These are phyloP conservation scores for Geotrichum siamense DNA, from an alignment of 1,139 yeast species.

Conservation along the genomic window DNA sequence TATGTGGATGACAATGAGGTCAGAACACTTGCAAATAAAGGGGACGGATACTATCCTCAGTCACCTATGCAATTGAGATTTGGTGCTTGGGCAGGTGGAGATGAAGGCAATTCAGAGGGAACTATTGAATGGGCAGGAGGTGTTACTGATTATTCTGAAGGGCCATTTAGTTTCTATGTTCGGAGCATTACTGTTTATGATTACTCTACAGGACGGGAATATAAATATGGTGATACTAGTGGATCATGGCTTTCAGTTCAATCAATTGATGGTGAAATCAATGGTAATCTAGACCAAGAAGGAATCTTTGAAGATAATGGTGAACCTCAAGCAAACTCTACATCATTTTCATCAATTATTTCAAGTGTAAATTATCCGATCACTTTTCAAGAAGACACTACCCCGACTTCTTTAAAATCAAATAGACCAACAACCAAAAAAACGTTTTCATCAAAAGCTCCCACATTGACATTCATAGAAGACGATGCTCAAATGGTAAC, in stretches of 20 bases:
- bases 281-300: slow-evolving; percentile 22
- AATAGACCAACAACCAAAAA: not conserved
- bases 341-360: not conserved
- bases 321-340: not conserved
- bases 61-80: slow-evolving; percentile 65
- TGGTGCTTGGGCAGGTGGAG: slow-evolving; percentile 83
- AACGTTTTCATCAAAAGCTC: not conserved
- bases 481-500: slow-evolving; percentile 17
- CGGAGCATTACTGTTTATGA: slow-evolving; percentile 59
- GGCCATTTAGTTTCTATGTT: slow-evolving; percentile 65
- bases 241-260: slow-evolving; percentile 66
- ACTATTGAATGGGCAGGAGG: slow-evolving; percentile 91
- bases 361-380: not conserved
- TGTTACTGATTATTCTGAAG: slow-evolving; percentile 52
- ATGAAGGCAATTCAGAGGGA: slow-evolving; percentile 52
- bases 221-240: slow-evolving; percentile 54
- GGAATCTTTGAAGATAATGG: not conserved
- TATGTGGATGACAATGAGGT: slow-evolving; percentile 53
- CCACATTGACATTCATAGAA: slow-evolving; percentile 3
- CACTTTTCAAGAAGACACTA: not conserved
- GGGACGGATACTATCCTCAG: slow-evolving; percentile 56
- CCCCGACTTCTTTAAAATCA: not conserved
- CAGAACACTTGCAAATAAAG: slow-evolving; percentile 48
- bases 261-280: slow-evolving; percentile 55
- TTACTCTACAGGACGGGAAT: slow-evolving; percentile 70